A percentile compares a stretch with the other conserved stretches of the same genome.
Evolutionary conservation across 768 basidiomycete species (phyloP).

Genomic region (Calvatia gigantea): DNA sequence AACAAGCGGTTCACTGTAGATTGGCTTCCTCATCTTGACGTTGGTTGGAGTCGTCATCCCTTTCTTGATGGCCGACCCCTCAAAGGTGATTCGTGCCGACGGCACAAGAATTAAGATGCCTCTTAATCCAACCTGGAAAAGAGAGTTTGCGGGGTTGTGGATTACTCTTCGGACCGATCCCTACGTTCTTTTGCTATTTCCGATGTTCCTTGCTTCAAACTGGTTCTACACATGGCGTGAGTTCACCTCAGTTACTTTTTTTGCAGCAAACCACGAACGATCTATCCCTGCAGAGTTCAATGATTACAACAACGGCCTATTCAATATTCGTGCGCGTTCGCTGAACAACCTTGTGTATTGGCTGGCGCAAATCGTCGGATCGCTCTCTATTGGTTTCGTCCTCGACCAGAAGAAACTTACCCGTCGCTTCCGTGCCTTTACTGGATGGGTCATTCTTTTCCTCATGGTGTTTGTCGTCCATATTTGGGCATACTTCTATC

Average conservation of each 20-base stretch:
- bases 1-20: conserved; percentile 36
- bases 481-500: conserved; percentile 73
- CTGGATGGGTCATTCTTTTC: conserved; percentile 66
- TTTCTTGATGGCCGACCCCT: conserved; percentile 65
- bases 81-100: conserved; percentile 68
- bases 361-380: conserved; percentile 73
- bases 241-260: conserved; percentile 21
- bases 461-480: conserved; percentile 68
- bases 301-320: conserved; percentile 71
- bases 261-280: background rate
- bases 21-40: conserved; percentile 73
- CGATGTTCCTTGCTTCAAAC: conserved; percentile 81
- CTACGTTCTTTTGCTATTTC: conserved; percentile 69
- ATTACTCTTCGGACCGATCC: conserved; percentile 67
- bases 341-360: conserved; percentile 82
- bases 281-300: conserved; percentile 54
- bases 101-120: conserved; percentile 61
- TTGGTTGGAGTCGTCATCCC: conserved; percentile 65
- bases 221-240: conserved; percentile 85
- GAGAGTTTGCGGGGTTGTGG: conserved; percentile 68
- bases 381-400: conserved; percentile 62
- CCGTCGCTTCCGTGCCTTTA: conserved; percentile 67
- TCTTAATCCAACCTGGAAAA: conserved; percentile 73
- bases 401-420: conserved; percentile 53
- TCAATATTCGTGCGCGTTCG: conserved; percentile 73